A percentile compares a stretch with the other conserved stretches of the same genome.
These are phyloP conservation scores for Globisporangium heterothallicum DNA, from an alignment of 352 stramenopile genomes.

Conservation along the genomic window DNA sequence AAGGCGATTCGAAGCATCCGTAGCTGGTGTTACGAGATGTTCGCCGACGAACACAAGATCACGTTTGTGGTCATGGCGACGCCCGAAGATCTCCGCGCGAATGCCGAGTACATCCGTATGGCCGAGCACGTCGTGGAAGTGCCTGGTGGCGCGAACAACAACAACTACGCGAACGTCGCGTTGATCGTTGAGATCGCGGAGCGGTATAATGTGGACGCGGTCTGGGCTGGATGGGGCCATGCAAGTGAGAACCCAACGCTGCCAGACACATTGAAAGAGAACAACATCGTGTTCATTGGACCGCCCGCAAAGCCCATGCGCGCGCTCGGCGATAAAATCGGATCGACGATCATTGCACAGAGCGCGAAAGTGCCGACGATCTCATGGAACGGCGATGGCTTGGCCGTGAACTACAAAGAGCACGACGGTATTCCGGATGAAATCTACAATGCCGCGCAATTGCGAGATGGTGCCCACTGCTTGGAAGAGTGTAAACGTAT, in stretches of 20 bases:
- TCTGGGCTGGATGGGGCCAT: conserved; percentile 99
- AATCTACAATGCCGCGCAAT: conserved; percentile 92
- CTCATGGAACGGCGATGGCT: conserved; percentile 97
- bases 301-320: conserved; percentile 97
- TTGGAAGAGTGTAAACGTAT: conserved; percentile 92
- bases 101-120: conserved; percentile 99
- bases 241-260: conserved; percentile 98
- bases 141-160: conserved; percentile 99
- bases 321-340: conserved; percentile 99
- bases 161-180: conserved; percentile 99
- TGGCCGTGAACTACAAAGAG: conserved; percentile 91
- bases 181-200: conserved; percentile 98
- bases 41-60: conserved; percentile 91
- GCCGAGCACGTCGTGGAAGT: conserved; percentile 99
- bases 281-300: conserved; percentile 98
- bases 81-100: conserved; percentile 98
- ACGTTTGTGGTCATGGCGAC: conserved; percentile 99
- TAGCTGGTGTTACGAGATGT: conserved; percentile 98
- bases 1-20: conserved; percentile 99
- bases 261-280: conserved; percentile 90
- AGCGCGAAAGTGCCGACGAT: conserved; percentile 98
- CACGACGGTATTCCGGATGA: conserved; percentile 88
- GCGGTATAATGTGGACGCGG: conserved; percentile 94
- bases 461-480: conserved; percentile 91
- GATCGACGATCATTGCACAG: conserved; percentile 99